Conservation (phyloP, 352 stramenopile species). For the Phytophthora palmivora region DNA sequence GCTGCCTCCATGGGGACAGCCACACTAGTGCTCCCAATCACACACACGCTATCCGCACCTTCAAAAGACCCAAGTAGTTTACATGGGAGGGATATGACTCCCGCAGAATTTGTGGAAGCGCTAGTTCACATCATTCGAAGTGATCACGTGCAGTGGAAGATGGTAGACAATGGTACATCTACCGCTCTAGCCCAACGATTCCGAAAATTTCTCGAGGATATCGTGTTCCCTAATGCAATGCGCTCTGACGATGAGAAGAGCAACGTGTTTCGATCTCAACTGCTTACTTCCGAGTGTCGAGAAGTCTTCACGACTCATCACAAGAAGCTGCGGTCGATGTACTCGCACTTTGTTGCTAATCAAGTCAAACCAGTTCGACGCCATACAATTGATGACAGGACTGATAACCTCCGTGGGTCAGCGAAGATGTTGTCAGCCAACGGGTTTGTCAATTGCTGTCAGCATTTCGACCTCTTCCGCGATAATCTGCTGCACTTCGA, state of each 20-base stretch:
- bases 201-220: conserved; percentile 54
- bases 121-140: conserved; percentile 62
- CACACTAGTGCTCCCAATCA: conserved; percentile 25
- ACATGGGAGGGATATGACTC: conserved; percentile 56
- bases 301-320: conserved; percentile 62
- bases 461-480: conserved; percentile 61
- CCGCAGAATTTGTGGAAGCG: conserved; percentile 71
- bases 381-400: conserved; percentile 16
- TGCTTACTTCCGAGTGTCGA: conserved; percentile 59
- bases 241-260: conserved; percentile 47
- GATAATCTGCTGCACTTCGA: conserved; percentile 70
- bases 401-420: conserved; percentile 4
- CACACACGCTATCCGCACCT: conserved; percentile 25
- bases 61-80: conserved; percentile 18
- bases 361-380: conserved; percentile 12
- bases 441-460: conserved; percentile 51
- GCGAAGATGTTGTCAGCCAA: conserved; percentile 57
- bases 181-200: conserved; percentile 55
- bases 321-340: conserved; percentile 50
- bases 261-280: conserved; percentile 58
- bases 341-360: conserved; percentile 45
- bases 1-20: conserved; percentile 33
- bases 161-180: conserved; percentile 6
- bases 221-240: conserved; percentile 64
- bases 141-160: conserved; percentile 37